A percentile compares a stretch with the other conserved stretches of the same genome.
phyloP scores from a whole-genome alignment of 805 yeast genomes.

The Candida bentonensis region DNA sequence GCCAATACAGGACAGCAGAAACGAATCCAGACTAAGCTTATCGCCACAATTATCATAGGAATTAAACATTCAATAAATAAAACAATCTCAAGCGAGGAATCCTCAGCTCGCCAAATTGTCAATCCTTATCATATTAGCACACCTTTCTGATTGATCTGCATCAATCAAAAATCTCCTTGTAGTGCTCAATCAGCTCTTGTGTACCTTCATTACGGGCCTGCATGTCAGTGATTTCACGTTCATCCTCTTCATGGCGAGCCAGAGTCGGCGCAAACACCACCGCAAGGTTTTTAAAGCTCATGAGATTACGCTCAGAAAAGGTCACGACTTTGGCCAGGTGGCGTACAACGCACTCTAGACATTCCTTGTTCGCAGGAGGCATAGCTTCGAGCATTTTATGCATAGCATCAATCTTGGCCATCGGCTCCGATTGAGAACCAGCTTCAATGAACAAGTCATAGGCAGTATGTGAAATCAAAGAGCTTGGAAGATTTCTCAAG shows the following conservation, averaged over 20 bases:
- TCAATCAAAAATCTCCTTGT: constrained; percentile 5
- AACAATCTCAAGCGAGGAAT: no score
- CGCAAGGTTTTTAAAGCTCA: constrained; percentile 71
- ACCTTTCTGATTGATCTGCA: neutral
- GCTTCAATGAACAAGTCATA: constrained; percentile 57
- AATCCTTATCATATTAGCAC: neutral
- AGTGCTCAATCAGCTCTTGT: constrained; percentile 41
- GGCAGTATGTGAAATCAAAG: constrained; percentile 56
- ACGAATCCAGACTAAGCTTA: no score
- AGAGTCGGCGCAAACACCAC: constrained; percentile 93
- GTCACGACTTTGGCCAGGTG: constrained; percentile 54
- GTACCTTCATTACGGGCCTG: constrained; percentile 64
- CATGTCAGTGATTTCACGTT: constrained; percentile 75
- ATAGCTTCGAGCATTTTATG: constrained; percentile 32
- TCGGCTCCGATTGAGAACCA: constrained; percentile 18
- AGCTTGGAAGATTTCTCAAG: constrained; percentile 70
- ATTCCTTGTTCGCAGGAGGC: constrained; percentile 54
- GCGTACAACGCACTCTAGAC: constrained; percentile 39
- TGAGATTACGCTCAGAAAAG: constrained; percentile 46
- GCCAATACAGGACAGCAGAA: no score
- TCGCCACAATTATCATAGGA: no score
- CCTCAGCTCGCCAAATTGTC: no score
- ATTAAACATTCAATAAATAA: no score
- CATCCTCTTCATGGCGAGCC: constrained; percentile 64
- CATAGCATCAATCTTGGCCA: constrained; percentile 30